Evolutionary conservation across 192 early-diverging fungal species (phyloP).

Genomic region (Podila verticillata): DNA sequence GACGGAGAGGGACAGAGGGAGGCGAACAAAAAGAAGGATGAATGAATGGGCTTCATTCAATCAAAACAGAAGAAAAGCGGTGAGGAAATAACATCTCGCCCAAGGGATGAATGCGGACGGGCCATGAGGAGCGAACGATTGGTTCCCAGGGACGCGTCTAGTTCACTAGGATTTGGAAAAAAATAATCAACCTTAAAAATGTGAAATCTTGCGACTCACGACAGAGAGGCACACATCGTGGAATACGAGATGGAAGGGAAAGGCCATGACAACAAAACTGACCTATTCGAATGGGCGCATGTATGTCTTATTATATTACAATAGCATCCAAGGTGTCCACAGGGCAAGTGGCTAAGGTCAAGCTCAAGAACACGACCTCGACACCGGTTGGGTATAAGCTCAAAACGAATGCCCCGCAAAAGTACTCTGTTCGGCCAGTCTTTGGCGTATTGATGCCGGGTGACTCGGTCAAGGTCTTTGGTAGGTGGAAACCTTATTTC

Average conservation of each 20-base stretch:
- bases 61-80: not conserved
- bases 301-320: not conserved
- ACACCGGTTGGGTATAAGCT: conserved; percentile 45
- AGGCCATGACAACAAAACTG: too few relatives aligned
- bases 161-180: not conserved
- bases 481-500: conserved; percentile 22
- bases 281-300: not conserved
- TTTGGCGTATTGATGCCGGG: conserved; percentile 42
- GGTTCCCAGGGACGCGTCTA: not conserved
- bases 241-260: too few relatives aligned
- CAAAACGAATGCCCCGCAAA: conserved; percentile 56
- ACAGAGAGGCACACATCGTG: not conserved
- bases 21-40: too few relatives aligned
- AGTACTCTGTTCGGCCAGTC: conserved; percentile 58
- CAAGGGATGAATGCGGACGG: not conserved
- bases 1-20: too few relatives aligned
- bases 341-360: conserved; percentile 36
- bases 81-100: not conserved
- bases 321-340: conserved; percentile 22
- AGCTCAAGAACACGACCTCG: conserved; percentile 22
- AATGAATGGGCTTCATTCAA: not conserved
- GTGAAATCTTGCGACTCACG: not conserved
- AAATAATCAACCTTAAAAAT: not conserved
- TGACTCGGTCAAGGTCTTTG: conserved; percentile 48
- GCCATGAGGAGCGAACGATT: not conserved